Conservation (phyloP, 305 asterid species). For the Caryopteris hybrid region DNA sequence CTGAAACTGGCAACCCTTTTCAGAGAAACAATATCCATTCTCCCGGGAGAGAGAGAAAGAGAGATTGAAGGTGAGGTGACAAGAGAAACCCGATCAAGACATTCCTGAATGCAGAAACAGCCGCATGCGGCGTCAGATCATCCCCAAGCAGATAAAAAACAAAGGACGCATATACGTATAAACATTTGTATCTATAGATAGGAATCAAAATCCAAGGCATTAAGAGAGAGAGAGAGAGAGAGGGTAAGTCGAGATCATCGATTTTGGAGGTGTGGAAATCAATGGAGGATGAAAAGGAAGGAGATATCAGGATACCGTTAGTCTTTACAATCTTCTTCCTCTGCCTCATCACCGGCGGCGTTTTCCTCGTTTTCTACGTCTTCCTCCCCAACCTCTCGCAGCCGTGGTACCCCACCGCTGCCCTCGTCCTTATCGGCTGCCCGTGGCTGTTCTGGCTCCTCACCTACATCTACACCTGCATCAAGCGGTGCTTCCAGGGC, state of each 20-base stretch:
- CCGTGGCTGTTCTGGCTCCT: slow-evolving; percentile 68
- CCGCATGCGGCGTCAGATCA: slow-evolving; percentile 12
- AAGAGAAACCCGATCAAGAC: neutral
- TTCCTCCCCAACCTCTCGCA: slow-evolving; percentile 33
- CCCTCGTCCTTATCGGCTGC: slow-evolving; percentile 48
- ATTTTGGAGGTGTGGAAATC: neutral
- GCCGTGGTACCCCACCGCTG: slow-evolving; percentile 56
- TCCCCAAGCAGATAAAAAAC: neutral
- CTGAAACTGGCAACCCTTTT: slow-evolving; percentile 29
- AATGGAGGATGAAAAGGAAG: slow-evolving; percentile 56
- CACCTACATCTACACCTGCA: slow-evolving; percentile 42
- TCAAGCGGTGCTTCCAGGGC: slow-evolving; percentile 30
- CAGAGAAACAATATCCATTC: neutral
- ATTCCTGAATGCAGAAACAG: neutral
- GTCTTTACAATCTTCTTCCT: slow-evolving; percentile 48
- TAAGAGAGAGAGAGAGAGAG: neutral
- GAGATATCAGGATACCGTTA: slow-evolving; percentile 56
- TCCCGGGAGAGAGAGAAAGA: neutral
- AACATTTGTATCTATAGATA: neutral
- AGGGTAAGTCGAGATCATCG: no score
- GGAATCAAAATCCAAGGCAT: neutral
- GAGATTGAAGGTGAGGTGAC: slow-evolving; percentile 1
- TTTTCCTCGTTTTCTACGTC: slow-evolving; percentile 40
- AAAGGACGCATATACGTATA: no score
- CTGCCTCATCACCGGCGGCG: slow-evolving; percentile 47